Percentiles rank a stretch among this genome's conserved stretches.
phyloP scores from a whole-genome alignment of 2,329 filamentous ascomycete species.

The Sarocladium brachiariae region DNA sequence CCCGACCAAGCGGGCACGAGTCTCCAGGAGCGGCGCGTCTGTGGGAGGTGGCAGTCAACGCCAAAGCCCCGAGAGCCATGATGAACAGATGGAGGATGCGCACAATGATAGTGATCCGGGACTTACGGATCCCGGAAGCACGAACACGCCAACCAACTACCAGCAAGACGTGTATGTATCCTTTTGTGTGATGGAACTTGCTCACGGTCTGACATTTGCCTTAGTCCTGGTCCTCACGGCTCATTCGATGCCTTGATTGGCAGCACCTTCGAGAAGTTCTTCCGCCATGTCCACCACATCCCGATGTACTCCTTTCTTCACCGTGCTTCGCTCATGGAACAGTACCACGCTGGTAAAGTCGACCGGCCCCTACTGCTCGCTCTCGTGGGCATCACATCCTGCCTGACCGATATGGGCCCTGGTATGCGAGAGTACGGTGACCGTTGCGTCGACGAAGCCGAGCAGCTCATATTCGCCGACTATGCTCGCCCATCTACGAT shows the following conservation, averaged over 20 bases:
- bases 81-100: conserved; percentile 26
- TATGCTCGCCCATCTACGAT: conserved; percentile 50
- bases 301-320: conserved; percentile 53
- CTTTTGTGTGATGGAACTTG: too few relatives aligned
- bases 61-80: conserved; percentile 27
- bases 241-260: conserved; percentile 42
- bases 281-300: conserved; percentile 52
- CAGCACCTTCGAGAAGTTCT: conserved; percentile 50
- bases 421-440: conserved; percentile 45
- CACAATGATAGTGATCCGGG: conserved; percentile 28
- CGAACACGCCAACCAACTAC: conserved; percentile 26
- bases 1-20: conserved; percentile 35
- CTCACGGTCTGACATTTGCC: conserved; percentile 16
- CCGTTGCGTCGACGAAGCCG: conserved; percentile 48
- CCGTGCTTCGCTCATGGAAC: conserved; percentile 52
- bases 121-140: conserved; percentile 26
- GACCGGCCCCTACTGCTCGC: conserved; percentile 47
- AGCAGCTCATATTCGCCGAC: conserved; percentile 43
- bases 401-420: conserved; percentile 47
- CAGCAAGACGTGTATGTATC: conserved; percentile 27
- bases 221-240: conserved; percentile 31
- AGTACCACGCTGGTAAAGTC: conserved; percentile 49
- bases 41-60: conserved; percentile 15
- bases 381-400: conserved; percentile 48
- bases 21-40: conserved; percentile 16